phyloP scores from a whole-genome alignment of 2,329 filamentous ascomycete species.

The Apiospora rasikravindrae region DNA sequence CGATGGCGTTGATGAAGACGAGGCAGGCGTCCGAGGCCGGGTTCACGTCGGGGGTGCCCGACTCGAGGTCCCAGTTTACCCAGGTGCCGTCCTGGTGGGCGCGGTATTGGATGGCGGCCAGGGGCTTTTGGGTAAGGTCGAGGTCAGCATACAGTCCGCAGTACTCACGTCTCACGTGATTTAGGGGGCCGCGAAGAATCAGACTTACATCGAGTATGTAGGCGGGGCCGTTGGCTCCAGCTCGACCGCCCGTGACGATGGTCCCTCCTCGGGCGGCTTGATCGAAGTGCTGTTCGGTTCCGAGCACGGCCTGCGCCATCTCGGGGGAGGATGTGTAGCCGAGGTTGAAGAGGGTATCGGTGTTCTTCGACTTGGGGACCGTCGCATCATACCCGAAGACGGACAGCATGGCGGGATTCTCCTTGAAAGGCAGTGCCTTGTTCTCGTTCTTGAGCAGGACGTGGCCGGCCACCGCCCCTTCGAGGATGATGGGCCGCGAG shows the following conservation, averaged over 20 bases:
- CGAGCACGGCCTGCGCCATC: constrained; percentile 51
- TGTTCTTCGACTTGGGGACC: constrained; percentile 52
- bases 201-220: constrained; percentile 53
- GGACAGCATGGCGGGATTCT: constrained; percentile 59
- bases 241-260: constrained; percentile 57
- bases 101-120: constrained; percentile 61
- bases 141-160: constrained; percentile 25
- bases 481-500: constrained; percentile 50
- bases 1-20: constrained; percentile 71
- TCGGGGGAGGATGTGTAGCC: constrained; percentile 54
- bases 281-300: constrained; percentile 50
- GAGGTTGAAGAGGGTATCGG: constrained; percentile 49
- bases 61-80: constrained; percentile 61
- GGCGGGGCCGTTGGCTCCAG: constrained; percentile 54
- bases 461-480: constrained; percentile 65
- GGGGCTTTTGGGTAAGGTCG: constrained; percentile 48
- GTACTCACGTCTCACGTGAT: not conserved
- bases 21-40: constrained; percentile 65
- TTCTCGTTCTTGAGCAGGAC: constrained; percentile 79
- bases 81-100: constrained; percentile 59
- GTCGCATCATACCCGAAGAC: constrained; percentile 70
- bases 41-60: constrained; percentile 50
- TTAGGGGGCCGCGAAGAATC: not conserved
- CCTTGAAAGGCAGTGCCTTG: constrained; percentile 65
- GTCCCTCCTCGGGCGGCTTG: constrained; percentile 58